Percentiles rank a stretch among this genome's conserved stretches.
phyloP scores from a whole-genome alignment of 306 rosid species.

The Cucumis cinereus region DNA sequence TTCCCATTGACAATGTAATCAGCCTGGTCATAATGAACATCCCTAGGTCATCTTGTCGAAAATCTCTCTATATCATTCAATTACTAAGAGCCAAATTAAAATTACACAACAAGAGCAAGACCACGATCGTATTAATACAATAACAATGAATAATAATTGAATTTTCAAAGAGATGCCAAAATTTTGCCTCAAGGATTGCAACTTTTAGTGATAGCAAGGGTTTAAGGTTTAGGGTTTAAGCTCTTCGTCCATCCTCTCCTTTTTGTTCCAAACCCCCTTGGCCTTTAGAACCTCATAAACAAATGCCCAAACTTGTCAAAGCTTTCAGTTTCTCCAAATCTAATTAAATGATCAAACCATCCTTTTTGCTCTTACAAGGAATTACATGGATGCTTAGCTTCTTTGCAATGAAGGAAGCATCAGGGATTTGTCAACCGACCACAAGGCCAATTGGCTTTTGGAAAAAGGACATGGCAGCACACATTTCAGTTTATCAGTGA shows the following conservation, averaged over 20 bases:
- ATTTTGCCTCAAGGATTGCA: no score
- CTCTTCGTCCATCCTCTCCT: background rate
- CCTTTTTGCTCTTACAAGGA: background rate
- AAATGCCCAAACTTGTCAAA: background rate
- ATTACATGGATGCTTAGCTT: background rate
- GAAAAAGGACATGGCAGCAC: background rate
- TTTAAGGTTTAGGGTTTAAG: no score
- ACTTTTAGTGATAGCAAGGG: no score
- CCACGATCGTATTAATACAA: background rate
- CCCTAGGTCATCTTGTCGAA: background rate
- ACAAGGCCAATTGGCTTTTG: no score
- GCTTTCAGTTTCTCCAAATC: background rate
- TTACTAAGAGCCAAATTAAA: background rate
- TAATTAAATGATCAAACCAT: no score
- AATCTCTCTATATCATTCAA: background rate
- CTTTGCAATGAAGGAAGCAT: background rate
- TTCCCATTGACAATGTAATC: slow-evolving; percentile 76
- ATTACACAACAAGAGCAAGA: background rate
- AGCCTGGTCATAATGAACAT: slow-evolving; percentile 42
- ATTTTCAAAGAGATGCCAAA: background rate
- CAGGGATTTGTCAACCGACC: background rate
- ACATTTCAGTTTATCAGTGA: background rate
- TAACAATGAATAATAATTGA: background rate
- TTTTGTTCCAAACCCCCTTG: background rate
- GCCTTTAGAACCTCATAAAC: background rate